Base-by-base conservation (phyloP, 140 eudicot genomes). In the Ambrosia hybrid region DNA sequence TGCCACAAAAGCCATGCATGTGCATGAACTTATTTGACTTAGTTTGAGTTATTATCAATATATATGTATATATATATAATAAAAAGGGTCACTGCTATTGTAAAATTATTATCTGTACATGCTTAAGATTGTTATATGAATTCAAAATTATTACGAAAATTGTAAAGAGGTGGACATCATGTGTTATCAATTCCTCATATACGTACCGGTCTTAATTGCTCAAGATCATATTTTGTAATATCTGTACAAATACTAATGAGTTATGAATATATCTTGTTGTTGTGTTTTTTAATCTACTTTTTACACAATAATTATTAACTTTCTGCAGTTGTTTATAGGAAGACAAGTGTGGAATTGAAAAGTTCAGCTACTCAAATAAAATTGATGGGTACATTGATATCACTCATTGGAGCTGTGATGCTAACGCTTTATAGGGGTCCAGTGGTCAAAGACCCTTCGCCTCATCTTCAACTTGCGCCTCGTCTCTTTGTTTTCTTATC, bases 371-470 rank as follows among this genome's bases (percentile, higher is more conserved):
- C 58, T 37, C 82, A 62, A 76, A 83, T 81, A 5, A 86, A 78
- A 61, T 0, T 80, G 45, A 11, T 76, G 36, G 97, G 97, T 0
- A 79, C 92, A 1, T 38, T 88, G 68, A 74, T 91, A 71, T 88
- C 97, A 10, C 57, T 80, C 8, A 15, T 17, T 0, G 97, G 97
- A 72, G 97, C 92, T 9, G 67, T 76, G 48, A 70, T 78, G 1
- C 67, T 88, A 13, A 65, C 83, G 9, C 49, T 73, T n/a, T 91
- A 78, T 63, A 82, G 78, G 55, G 97, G 97, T 43, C 91, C 96
- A 0, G 75, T 79, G 11, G 80, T 91, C 39, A 83, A 67, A 66
- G 67, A 74, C 51, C 59, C 85, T 34, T 78, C 71, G 45, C 45
- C 67, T 1, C 82, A 57, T 79, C 83, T 82, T 33, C 65, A 39